Conservation (phyloP, 106 monocot genomes). For the Phalaenopsis equestris region DNA sequence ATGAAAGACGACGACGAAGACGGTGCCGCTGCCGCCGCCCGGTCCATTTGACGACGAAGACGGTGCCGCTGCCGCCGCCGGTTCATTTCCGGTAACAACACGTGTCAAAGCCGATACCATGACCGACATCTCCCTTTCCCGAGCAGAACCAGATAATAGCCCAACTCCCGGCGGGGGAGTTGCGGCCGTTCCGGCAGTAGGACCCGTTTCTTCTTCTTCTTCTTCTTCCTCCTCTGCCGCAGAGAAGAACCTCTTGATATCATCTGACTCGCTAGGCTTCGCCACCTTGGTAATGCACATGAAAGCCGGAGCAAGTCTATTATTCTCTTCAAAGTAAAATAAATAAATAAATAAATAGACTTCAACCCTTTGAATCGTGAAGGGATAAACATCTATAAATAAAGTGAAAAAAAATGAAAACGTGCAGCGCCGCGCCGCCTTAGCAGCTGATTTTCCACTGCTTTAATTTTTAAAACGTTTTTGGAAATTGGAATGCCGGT, state of each 20-base stretch:
- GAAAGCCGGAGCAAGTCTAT: neutral
- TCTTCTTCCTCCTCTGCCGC: conserved; percentile 2
- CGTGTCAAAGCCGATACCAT: conserved; percentile 55
- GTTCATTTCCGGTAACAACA: conserved; percentile 19
- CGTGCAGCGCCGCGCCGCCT: neutral
- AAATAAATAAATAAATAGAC: no score
- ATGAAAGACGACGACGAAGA: neutral
- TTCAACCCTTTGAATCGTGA: neutral
- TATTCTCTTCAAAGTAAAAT: no score
- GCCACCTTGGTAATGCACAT: conserved; percentile 31
- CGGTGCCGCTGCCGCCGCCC: neutral
- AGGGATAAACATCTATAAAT: neutral
- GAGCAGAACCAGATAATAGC: neutral
- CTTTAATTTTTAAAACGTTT: neutral
- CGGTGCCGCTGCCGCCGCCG: neutral
- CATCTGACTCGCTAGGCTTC: conserved; percentile 20
- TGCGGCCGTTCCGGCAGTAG: neutral
- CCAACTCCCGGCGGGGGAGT: neutral
- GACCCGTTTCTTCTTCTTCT: neutral
- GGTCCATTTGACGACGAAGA: no score
- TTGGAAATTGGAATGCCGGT: no score
- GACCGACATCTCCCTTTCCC: conserved; percentile 29
- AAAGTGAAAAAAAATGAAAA: neutral
- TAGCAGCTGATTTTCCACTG: neutral
- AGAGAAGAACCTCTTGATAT: conserved; percentile 15